Conservation (phyloP, 345 rosid species). For the Physaria fendleri region DNA sequence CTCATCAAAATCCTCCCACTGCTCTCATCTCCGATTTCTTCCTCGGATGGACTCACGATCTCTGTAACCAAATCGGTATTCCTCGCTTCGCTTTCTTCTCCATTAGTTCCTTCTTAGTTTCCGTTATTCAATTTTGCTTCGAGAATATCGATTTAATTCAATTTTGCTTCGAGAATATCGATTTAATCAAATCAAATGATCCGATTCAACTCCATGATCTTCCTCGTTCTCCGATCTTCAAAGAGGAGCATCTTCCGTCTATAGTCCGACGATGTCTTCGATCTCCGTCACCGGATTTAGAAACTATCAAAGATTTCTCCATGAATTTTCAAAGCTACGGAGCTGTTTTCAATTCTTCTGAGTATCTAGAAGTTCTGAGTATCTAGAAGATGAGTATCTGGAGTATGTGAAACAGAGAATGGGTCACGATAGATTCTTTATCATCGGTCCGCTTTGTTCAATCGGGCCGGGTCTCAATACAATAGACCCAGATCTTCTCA, state of each 20-base stretch:
- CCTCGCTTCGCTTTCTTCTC: conserved; percentile 47
- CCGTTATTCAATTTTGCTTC: conserved; percentile 28
- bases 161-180: conserved; percentile 28
- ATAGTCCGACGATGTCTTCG: conserved; percentile 15
- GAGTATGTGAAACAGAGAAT: conserved; percentile 28
- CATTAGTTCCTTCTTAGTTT: conserved; percentile 29
- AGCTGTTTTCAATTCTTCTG: conserved; percentile 38
- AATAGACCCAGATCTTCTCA: conserved; percentile 9
- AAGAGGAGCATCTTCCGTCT: conserved; percentile 44
- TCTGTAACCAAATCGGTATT: conserved; percentile 23
- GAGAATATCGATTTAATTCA: conserved; percentile 13
- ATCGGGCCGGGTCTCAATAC: conserved; percentile 20
- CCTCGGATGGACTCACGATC: conserved; percentile 65
- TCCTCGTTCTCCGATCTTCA: conserved; percentile 46
- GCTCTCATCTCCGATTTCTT: conserved; percentile 75
- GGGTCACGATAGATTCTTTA: conserved; percentile 42
- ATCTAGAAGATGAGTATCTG: conserved; percentile 38
- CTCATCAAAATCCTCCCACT: conserved; percentile 50
- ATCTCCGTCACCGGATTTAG: conserved; percentile 24
- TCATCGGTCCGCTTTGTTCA: conserved; percentile 49
- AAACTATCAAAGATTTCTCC: conserved; percentile 27
- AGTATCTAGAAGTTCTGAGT: no score
- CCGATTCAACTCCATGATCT: conserved; percentile 34
- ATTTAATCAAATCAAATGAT: conserved; percentile 12
- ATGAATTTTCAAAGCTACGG: conserved; percentile 39